Percentiles rank a stretch among this genome's conserved stretches.
Evolutionary conservation across 2,329 filamentous ascomycete genomes (phyloP).

Genomic region (Paecilomyces variotii): DNA sequence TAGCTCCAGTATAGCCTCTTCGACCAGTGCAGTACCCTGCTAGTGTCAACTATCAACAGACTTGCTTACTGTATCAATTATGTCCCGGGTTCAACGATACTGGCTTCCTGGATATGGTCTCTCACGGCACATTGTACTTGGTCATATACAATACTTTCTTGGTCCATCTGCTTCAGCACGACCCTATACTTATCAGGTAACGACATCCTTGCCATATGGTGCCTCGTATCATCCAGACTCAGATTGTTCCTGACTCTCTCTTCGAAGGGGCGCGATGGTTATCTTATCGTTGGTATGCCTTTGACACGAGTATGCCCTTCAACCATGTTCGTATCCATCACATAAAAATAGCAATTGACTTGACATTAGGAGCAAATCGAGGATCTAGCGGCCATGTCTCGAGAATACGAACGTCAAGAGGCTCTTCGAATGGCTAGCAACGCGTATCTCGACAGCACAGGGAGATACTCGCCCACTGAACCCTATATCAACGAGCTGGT

Average conservation of each 20-base stretch:
- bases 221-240: not conserved
- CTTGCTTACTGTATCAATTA: slow-evolving; percentile 9
- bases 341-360: not conserved
- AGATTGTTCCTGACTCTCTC: slow-evolving; percentile 16
- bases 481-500: slow-evolving; percentile 38
- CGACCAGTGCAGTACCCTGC: not conserved
- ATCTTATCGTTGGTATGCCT: slow-evolving; percentile 38
- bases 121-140: slow-evolving; percentile 42
- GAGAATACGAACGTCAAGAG: slow-evolving; percentile 41
- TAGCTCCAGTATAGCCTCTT: not conserved
- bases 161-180: slow-evolving; percentile 40
- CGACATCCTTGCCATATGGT: not conserved
- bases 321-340: not conserved
- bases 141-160: slow-evolving; percentile 42
- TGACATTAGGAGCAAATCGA: slow-evolving; percentile 40
- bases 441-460: slow-evolving; percentile 11
- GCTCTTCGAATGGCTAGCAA: slow-evolving; percentile 36
- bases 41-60: slow-evolving; percentile 1
- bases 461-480: slow-evolving; percentile 20
- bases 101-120: slow-evolving; percentile 42
- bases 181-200: slow-evolving; percentile 42
- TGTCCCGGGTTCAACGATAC: slow-evolving; percentile 37
- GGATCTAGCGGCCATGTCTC: slow-evolving; percentile 39
- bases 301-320: slow-evolving; percentile 36
- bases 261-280: slow-evolving; percentile 40